A percentile compares a stretch with the other conserved stretches of the same genome.
phyloP scores from a whole-genome alignment of 352 stramenopile genomes.

The Pythium folliculosum region DNA sequence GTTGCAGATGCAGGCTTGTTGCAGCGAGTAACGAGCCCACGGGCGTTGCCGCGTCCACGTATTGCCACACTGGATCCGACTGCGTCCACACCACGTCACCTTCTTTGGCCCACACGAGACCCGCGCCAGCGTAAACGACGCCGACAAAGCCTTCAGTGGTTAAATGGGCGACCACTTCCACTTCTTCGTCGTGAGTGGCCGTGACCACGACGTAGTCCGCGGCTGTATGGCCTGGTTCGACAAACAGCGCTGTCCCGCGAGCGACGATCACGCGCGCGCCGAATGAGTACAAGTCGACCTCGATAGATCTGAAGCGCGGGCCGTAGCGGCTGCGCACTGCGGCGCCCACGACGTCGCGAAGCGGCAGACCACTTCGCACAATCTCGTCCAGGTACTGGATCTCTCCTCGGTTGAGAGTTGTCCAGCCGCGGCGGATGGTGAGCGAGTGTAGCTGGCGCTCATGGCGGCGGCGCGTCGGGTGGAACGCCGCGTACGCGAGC shows the following conservation, averaged over 20 bases:
- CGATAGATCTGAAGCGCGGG: neutral
- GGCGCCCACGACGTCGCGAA: slow-evolving; percentile 3
- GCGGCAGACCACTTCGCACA: neutral
- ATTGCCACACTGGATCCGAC: neutral
- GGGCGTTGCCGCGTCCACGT: neutral
- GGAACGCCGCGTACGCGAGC: slow-evolving; percentile 9
- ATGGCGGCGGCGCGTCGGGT: neutral
- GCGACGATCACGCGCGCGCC: neutral
- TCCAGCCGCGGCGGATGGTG: neutral
- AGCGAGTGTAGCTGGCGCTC: neutral
- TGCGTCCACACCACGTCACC: neutral
- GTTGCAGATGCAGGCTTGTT: neutral
- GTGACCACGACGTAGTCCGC: neutral
- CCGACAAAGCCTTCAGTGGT: neutral
- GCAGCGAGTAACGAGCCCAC: neutral
- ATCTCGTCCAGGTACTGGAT: neutral
- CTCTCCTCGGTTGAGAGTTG: neutral
- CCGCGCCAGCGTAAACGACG: slow-evolving; percentile 6
- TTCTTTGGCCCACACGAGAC: slow-evolving; percentile 8
- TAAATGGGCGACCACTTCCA: slow-evolving; percentile 11
- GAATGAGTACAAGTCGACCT: slow-evolving; percentile 6
- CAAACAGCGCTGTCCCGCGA: slow-evolving; percentile 1
- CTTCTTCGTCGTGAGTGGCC: neutral
- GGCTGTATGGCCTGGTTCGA: neutral
- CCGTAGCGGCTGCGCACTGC: neutral